Evolutionary conservation across 148 eudicot species (phyloP), one percentile per base, ranked within the genome.

Genomic region (Persicaria tinctoria): DNA sequence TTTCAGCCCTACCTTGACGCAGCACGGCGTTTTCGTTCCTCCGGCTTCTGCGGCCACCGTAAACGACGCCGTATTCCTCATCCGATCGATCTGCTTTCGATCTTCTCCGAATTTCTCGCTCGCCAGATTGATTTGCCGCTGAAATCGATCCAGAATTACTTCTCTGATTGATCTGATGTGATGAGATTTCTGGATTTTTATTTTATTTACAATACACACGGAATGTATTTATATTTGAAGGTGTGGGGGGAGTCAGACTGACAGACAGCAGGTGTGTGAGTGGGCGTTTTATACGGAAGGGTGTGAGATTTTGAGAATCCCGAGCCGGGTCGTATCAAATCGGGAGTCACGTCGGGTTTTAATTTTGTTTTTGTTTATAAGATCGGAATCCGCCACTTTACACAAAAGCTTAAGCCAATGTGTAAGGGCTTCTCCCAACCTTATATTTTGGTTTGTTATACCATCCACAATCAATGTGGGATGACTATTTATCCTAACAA

Each of bases 1-100:
- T 85, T 85, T 87, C 76, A 87, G 3, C 48, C 89, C 86, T 45
- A 76, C 78, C 73, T 86, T 86, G 71, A 66, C 78, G 72, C 86
- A 83, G 32, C 82, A 83, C 64, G 83, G 80, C 11, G 85, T 80
- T 46, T 23, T 70, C 23, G 53, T 20, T 47, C 9, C 45, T 6
- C 46, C 38, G 16, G 8, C 74, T 38, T 74, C 12, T 62, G 51
- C 7, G 27, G 69, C 13, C 7, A 46, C 1, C 11, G 60, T 13
- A 11, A 82, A 51, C 54, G 84, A 44, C 4, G 85, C 74, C 51
- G 74, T 71, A 49, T 60, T 75, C 71, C 75, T 72, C 79, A 56
- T 62, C 17, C n/a, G 70, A 64, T 64, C 47, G 47, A 44, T 60
- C 70, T n/a, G 6, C 50, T 27, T 77, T 23, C 27, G 13, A 54